Base-by-base conservation (phyloP, 148 eudicot genomes). In the Rhododendron simsii region DNA sequence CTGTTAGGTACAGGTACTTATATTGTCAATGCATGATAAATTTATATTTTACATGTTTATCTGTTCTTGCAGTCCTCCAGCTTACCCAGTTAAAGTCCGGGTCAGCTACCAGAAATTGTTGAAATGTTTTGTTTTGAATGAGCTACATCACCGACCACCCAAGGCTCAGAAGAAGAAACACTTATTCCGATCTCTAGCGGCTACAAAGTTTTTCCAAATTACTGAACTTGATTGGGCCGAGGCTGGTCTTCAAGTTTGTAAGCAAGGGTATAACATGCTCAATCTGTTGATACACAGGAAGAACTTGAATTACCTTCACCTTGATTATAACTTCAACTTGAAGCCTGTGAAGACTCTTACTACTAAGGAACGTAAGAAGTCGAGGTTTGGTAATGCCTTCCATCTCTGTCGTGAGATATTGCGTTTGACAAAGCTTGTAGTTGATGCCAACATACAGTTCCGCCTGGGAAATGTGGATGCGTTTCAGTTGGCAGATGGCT, bases 381-480 rank as follows among this genome's bases (percentile, higher is more conserved):
- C 99, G 4, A 94, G 99, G 82, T 97, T 97, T 86, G 99, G 99
- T 73, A 97, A 97, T 87, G 99, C 99, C 26, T 97, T 97, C 84
- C 99, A 97, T 90, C 92, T 97, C 74, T 97, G 99, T 81, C 99
- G 99, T 93, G 99, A 97, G 88, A 97, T 97, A 85, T 91, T 97
- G 82, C 98, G 99, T 81, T 86, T 97, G 90, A 97, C 99, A 33
- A 97, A 97, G 93, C 99, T 97, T 85, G 99, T 97, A 16, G 95
- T 97, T 86, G 99, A 97, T 93, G 99, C 99, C 59, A 97, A 97
- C 83, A 95, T 98, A 87, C 99, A 98, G 89, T 98, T 95, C 87
- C 96, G 99, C 78, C 88, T 98, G 94, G 99, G 99, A 88, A 98
- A 98, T 93, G 99, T 98, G 18, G 99, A 98, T 84, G 99, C 99